These are phyloP conservation scores for Crithidia fasciculata DNA, from an alignment of 208 protist genomes.

Conservation along the genomic window DNA sequence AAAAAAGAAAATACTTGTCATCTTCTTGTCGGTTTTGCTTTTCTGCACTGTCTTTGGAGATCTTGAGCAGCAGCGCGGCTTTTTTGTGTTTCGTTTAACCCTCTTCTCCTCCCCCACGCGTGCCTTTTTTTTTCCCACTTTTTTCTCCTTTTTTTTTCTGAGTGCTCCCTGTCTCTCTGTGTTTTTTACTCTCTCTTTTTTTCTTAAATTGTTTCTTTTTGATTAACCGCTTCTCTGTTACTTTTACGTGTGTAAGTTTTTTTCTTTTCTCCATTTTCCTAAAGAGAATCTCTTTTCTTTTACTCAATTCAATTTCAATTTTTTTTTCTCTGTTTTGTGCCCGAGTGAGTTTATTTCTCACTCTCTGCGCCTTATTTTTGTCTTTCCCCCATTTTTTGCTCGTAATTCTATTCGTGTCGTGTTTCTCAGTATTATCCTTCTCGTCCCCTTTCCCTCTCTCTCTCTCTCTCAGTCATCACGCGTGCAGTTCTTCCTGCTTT, in stretches of 20 bases:
- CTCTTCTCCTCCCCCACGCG: neutral
- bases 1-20: neutral
- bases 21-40: too few relatives aligned
- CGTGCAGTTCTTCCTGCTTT: too few relatives aligned
- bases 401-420: neutral
- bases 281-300: too few relatives aligned
- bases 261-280: neutral
- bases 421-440: neutral
- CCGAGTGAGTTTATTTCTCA: neutral
- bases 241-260: neutral
- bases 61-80: neutral
- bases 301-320: neutral
- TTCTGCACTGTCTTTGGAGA: too few relatives aligned
- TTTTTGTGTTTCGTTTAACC: neutral
- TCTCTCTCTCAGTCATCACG: too few relatives aligned
- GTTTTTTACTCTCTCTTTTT: neutral
- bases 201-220: neutral
- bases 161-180: neutral
- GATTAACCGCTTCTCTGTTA: neutral
- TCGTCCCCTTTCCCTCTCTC: conserved; percentile 4
- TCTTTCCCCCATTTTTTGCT: neutral
- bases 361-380: neutral
- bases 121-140: neutral
- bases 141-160: neutral
- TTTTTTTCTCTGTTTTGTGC: neutral